Base-by-base conservation (phyloP, 805 yeast genomes). In the Hanseniaspora singularis region DNA sequence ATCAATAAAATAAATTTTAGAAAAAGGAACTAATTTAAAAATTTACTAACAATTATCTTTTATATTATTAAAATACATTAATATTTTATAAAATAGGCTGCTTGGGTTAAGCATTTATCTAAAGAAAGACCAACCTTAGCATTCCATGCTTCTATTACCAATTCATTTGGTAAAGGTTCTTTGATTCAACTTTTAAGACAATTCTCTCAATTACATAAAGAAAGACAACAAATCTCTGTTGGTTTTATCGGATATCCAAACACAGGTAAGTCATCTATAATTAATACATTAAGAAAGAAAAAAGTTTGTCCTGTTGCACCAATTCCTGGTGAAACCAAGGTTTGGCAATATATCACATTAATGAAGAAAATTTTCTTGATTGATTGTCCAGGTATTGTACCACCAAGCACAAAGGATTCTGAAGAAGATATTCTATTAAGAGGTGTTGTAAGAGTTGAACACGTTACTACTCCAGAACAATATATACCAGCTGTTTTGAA, bases 321-420 rank as follows among this genome's bases (percentile, higher is more conserved):
- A 40, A 87, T 89, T 57, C 98, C 98, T 26, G 98, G 98, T 63
- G 98, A 89, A 63, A 89, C 98, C 30, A 89, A 89, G 65, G 96
- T 89, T 38, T 89, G 98, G 98, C 98, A 89, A 70, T 89, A 89
- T 68, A 88, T 89, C 57, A 88, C 98, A 3, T 71, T 89, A 57
- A 89, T 92, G 96, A 89, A 89, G 71, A 76, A 89, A 54, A 89
- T 89, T 44, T 89, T 88, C 66, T 69, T 89, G 57, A 92, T 89
- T 58, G 98, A 89, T 67, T 92, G 98, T 71, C 98, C 98, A 2
- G 98, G 98, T 66, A 89, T 89, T 60, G 98, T 89, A 18, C 98
- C 98, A 9, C 98, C 98, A 23, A 82, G 94, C 15, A 62, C 78
- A 24, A 86, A 79, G 57, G 98, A 92, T 62, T 66, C 89, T 1